Conservation (phyloP, 768 basidiomycete genomes). For the Amanita muscaria region DNA sequence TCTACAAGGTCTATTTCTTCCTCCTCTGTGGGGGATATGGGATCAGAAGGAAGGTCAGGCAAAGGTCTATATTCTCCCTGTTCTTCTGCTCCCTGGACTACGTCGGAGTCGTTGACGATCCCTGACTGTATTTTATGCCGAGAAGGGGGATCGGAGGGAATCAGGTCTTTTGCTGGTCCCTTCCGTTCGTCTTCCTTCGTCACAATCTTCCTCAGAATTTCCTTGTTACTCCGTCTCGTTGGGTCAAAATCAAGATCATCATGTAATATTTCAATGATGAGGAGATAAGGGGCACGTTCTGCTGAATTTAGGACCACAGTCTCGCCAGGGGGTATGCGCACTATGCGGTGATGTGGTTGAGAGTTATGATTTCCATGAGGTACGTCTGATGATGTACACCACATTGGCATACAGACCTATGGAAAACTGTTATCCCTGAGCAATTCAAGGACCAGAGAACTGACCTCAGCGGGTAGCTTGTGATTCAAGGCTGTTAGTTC, state of each 20-base stretch:
- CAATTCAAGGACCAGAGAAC: conserved; percentile 7
- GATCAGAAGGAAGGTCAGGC: conserved; percentile 12
- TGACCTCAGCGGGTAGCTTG: conserved; percentile 90
- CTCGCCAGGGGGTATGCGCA: conserved; percentile 95
- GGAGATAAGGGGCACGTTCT: conserved; percentile 88
- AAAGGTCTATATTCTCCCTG: conserved; percentile 10
- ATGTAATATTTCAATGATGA: conserved; percentile 84
- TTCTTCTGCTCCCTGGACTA: conserved; percentile 18
- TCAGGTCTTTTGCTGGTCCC: conserved; percentile 50
- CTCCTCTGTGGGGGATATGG: conserved; percentile 34
- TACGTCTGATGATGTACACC: conserved; percentile 69
- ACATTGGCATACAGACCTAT: conserved; percentile 83
- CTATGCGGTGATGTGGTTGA: conserved; percentile 82
- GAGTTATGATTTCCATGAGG: conserved; percentile 19
- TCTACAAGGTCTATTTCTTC: conserved; percentile 97
- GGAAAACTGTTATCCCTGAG: conserved; percentile 1
- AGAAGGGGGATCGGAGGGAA: conserved; percentile 28
- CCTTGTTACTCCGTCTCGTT: conserved; percentile 70
- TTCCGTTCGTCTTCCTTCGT: conserved; percentile 53
- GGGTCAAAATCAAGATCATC: conserved; percentile 94
- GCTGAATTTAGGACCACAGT: conserved; percentile 97
- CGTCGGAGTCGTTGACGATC: conserved; percentile 20
- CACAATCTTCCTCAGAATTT: conserved; percentile 72
- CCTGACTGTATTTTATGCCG: conserved; percentile 17
- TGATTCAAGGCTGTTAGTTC: conserved; percentile 95